Evolutionary conservation across 495 filamentous ascomycete species (phyloP), one percentile per base, ranked within the genome.

Genomic region (Letharia lupina): DNA sequence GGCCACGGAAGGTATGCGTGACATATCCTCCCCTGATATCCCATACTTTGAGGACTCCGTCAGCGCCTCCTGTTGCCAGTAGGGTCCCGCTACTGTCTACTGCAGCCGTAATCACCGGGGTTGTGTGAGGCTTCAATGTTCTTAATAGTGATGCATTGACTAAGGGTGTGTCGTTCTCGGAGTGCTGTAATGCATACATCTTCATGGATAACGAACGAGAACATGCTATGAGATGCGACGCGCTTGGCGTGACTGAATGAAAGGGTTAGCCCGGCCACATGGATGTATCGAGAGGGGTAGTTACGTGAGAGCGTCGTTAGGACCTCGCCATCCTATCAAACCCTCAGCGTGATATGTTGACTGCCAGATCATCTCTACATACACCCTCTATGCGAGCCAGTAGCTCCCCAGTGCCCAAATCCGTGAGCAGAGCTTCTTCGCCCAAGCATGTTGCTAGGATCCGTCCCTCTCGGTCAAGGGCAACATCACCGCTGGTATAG

Each of bases 31-130:
- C 91, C 65, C 82, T 78, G 47, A 99, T 93, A 77, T 99, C 95
- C 91, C 91, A 98, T 62, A 99, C 87, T 75, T 99, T 99, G 67
- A 96, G 88, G 6, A 87, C 82, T 37, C 94, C 94, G 76, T 98
- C 94, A 11, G 94, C 90, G 35, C 86, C 90, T 63, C 94, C 94
- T 28, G 93, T 96, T 45, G 93, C 94, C 50, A 98, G 77, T 15
- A 99, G 78, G 18, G 93, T 97, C 70, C 93, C 87, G 3, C 92
- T 96, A 42, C 81, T 79, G 73, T 99, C 94, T 57, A 91, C 83
- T 20, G 89, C 85, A 20, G 90, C 81, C 5, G 93, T 90, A 12
- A 96, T 84, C 15, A 97, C 91, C 3, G 94, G 94, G 5, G 91
- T 87, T 4, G 85, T 82, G 73, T 97, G 95, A n/a, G 94, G 91